These are phyloP conservation scores for Scedosporium aurantiacum DNA, from an alignment of 2,329 filamentous ascomycete genomes.

Conservation along the genomic window DNA sequence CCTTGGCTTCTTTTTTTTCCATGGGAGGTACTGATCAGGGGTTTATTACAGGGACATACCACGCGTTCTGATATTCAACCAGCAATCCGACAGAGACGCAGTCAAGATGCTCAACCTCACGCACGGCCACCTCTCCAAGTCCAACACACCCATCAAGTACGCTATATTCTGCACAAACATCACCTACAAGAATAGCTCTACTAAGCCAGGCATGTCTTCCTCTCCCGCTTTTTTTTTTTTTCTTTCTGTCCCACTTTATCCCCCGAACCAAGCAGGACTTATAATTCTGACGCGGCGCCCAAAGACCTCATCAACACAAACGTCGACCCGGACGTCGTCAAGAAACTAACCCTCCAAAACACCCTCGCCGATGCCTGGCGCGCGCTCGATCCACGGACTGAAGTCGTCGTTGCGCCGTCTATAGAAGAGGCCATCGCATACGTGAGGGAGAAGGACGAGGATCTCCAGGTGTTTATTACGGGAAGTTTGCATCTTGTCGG, in stretches of 20 bases:
- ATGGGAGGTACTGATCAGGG: neutral
- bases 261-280: slow-evolving; percentile 3
- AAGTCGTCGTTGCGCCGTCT: slow-evolving; percentile 60
- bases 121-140: slow-evolving; percentile 22
- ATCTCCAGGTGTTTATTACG: slow-evolving; percentile 59
- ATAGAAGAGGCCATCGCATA: slow-evolving; percentile 36
- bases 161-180: slow-evolving; percentile 77
- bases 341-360: slow-evolving; percentile 40
- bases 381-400: slow-evolving; percentile 32
- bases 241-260: neutral
- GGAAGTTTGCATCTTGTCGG: slow-evolving; percentile 80
- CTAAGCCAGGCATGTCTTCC: slow-evolving; percentile 22
- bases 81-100: slow-evolving; percentile 49
- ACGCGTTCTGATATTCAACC: slow-evolving; percentile 74
- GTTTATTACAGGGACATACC: slow-evolving; percentile 21
- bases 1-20: neutral
- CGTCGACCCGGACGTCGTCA: slow-evolving; percentile 38
- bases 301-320: slow-evolving; percentile 46
- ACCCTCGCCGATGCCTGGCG: slow-evolving; percentile 41
- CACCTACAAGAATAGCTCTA: slow-evolving; percentile 40
- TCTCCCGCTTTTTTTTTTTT: neutral
- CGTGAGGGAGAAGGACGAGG: slow-evolving; percentile 17
- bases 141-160: slow-evolving; percentile 47
- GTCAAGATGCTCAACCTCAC: slow-evolving; percentile 42
- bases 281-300: neutral